Conservation (phyloP, 768 basidiomycete genomes). For the Pholiota microspora region DNA sequence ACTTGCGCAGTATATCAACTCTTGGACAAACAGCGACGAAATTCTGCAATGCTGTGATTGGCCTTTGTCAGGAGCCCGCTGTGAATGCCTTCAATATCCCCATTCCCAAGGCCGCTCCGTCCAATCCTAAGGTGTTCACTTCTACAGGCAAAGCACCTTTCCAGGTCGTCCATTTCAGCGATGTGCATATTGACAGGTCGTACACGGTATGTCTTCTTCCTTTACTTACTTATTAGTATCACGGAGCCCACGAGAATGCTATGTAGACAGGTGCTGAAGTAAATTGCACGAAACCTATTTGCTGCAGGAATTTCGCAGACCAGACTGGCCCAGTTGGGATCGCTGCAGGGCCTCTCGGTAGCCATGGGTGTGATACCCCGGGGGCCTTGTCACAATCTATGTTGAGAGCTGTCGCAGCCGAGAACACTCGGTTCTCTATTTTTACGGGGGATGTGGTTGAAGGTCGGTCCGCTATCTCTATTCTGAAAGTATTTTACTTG, state of each 20-base stretch:
- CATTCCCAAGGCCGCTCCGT: conserved; percentile 42
- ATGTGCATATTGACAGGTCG: conserved; percentile 58
- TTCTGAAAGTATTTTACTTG: background rate
- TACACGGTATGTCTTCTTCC: conserved; percentile 40
- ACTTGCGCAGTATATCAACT: conserved; percentile 46
- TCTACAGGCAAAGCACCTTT: conserved; percentile 43
- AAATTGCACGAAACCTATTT: conserved; percentile 61
- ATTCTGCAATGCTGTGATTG: conserved; percentile 54
- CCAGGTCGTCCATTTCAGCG: conserved; percentile 60
- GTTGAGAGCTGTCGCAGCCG: conserved; percentile 39
- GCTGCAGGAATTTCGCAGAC: conserved; percentile 53
- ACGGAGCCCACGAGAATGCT: background rate
- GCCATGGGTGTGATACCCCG: conserved; percentile 53
- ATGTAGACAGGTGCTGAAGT: conserved; percentile 49
- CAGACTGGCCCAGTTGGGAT: conserved; percentile 31
- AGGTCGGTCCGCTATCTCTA: conserved; percentile 27
- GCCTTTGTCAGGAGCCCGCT: conserved; percentile 48
- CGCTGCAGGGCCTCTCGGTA: conserved; percentile 50
- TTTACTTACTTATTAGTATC: background rate
- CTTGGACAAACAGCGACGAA: conserved; percentile 48
- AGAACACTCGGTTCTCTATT: conserved; percentile 45
- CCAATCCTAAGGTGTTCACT: conserved; percentile 28
- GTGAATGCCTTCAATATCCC: conserved; percentile 43
- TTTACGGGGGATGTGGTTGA: conserved; percentile 69
- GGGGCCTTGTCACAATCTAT: conserved; percentile 46